phyloP scores from a whole-genome alignment of 345 rosid genomes.

The Salix arbutifolia region DNA sequence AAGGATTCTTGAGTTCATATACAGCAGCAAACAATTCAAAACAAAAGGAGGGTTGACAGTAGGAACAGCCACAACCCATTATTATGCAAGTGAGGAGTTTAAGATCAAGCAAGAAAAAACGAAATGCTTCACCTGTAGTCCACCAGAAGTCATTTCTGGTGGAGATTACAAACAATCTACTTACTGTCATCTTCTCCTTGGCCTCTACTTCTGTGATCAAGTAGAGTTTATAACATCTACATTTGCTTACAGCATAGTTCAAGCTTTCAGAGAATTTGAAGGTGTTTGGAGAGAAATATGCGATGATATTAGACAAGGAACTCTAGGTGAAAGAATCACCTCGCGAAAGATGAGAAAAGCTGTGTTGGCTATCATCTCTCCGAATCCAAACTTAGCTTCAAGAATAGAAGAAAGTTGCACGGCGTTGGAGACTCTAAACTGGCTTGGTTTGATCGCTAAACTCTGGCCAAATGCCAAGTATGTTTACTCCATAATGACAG shows the following conservation, averaged over 20 bases:
- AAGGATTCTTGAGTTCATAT: slow-evolving; percentile 83
- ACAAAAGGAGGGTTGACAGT: slow-evolving; percentile 65
- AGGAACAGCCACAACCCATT: slow-evolving; percentile 93
- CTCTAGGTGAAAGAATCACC: slow-evolving; percentile 52
- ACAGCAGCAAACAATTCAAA: slow-evolving; percentile 71
- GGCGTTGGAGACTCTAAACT: slow-evolving; percentile 42
- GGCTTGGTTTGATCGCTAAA: slow-evolving; percentile 55
- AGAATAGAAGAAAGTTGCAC: slow-evolving; percentile 43
- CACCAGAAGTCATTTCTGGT: slow-evolving; percentile 65
- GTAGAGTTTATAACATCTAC: slow-evolving; percentile 82
- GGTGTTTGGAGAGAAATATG: slow-evolving; percentile 73
- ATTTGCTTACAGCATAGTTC: slow-evolving; percentile 77
- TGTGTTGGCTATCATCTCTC: slow-evolving; percentile 51
- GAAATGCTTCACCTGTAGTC: slow-evolving; percentile 77
- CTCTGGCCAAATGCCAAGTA: slow-evolving; percentile 92
- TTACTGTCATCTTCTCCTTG: slow-evolving; percentile 87
- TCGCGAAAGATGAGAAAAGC: slow-evolving; percentile 47
- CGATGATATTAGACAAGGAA: slow-evolving; percentile 54
- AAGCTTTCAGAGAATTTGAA: slow-evolving; percentile 69
- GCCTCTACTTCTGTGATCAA: slow-evolving; percentile 51
- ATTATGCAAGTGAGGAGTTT: slow-evolving; percentile 83
- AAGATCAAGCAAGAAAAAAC: slow-evolving; percentile 69
- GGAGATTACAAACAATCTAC: slow-evolving; percentile 81
- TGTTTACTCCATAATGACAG: slow-evolving; percentile 90
- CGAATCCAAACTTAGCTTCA: slow-evolving; percentile 53